Base-by-base conservation (phyloP, 2,329 filamentous ascomycete genomes). In the Claviceps sp. region DNA sequence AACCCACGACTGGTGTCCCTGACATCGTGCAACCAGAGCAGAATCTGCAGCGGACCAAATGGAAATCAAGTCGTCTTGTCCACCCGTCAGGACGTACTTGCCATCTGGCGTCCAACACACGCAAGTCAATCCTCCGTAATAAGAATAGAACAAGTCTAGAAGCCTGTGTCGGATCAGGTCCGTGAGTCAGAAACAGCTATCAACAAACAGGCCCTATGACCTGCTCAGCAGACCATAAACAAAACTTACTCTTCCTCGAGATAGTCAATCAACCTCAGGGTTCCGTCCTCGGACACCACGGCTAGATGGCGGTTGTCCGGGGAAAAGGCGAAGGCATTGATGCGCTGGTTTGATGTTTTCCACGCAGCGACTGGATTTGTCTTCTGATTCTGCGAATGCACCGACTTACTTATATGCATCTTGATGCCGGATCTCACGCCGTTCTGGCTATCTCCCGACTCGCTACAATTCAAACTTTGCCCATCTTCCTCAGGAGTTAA, bases 51-150 rank as follows among this genome's bases (percentile, higher is more conserved):
- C 76, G 16, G 85, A 93, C 93, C 93, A 98, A 59, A 98, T 96
- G 0, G 89, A 94, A 13, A 98, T 86, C 9, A 97, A 73, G 65
- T 98, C 93, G 65, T 98, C 93, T 68, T 97, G 91, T 4, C 93
- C 90, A 50, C 93, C 93, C 0, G 93, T 96, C 18, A 98, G 75
- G 49, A 98, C 83, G 66, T 97, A 98, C 65, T 94, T 91, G 49
- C 89, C 90, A 63, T 98, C 93, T 9, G 93, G 93, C 6, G 91
- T 96, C 93, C 93, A 98, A 69, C 89, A 95, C 2, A 96, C 89
- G 63, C 89, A 95, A 45, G 86, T 86, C 55, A 98, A 76, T 3
- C 89, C 91, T 47, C 93, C 93, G 61, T 96, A 98, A 70, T 96
- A 98, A 51, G 88, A 88, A 60, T 85, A 82, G 67, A 88, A 96